phyloP scores from a whole-genome alignment of 306 rosid species.

The Quercus agrifolia region DNA sequence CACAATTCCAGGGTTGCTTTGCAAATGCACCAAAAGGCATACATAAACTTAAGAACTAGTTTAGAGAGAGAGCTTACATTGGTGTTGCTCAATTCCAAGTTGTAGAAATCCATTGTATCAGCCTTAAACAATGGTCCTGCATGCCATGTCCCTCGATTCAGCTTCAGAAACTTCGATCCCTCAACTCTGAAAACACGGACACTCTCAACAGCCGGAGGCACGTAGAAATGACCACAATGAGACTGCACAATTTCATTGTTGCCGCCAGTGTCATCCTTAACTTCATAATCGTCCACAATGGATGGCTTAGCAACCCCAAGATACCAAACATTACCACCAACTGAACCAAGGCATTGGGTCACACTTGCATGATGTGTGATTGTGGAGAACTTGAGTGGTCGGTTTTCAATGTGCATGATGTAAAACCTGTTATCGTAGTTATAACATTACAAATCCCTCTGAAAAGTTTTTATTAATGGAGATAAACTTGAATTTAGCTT shows the following conservation, averaged over 20 bases:
- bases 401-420: conserved; percentile 60
- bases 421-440: conserved; percentile 43
- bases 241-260: conserved; percentile 33
- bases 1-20: background rate
- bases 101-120: conserved; percentile 60
- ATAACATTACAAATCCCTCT: background rate
- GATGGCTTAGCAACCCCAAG: conserved; percentile 86
- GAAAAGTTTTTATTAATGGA: background rate
- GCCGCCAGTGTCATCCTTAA: conserved; percentile 15
- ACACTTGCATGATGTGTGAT: conserved; percentile 86
- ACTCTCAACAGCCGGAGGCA: conserved; percentile 61
- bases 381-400: conserved; percentile 45
- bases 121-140: conserved; percentile 82
- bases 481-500: too few relatives aligned
- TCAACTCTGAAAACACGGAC: conserved; percentile 60
- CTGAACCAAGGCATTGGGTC: conserved; percentile 87
- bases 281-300: conserved; percentile 39
- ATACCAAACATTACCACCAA: conserved; percentile 76
- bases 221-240: conserved; percentile 48
- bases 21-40: conserved; percentile 14
- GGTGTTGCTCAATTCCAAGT: conserved; percentile 64
- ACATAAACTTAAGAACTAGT: background rate
- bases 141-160: conserved; percentile 86
- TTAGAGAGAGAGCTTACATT: conserved; percentile 43
- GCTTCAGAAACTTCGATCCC: conserved; percentile 78